Conservation (phyloP, 257 asterid species). For the Anisodus tanguticus region DNA sequence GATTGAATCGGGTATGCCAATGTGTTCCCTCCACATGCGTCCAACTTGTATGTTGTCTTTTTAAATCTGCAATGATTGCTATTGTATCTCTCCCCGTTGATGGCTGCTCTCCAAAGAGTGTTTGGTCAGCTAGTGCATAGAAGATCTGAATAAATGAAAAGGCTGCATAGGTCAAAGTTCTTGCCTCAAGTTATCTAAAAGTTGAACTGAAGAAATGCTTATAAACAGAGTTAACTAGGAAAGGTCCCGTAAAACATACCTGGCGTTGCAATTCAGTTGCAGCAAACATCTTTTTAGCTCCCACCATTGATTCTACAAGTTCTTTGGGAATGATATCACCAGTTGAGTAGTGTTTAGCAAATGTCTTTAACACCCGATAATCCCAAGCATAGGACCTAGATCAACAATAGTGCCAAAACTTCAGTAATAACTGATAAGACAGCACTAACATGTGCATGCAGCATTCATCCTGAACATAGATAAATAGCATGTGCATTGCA, state of each 20-base stretch:
- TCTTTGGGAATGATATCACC: slow-evolving; percentile 88
- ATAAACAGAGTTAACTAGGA: slow-evolving; percentile 17
- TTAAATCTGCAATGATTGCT: slow-evolving; percentile 69
- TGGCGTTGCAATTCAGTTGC: slow-evolving; percentile 95
- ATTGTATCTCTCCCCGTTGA: slow-evolving; percentile 55
- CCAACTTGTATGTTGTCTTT: slow-evolving; percentile 84
- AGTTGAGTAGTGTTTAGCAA: slow-evolving; percentile 80
- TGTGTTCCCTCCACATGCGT: slow-evolving; percentile 83
- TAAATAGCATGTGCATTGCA: background rate
- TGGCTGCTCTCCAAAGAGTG: slow-evolving; percentile 67
- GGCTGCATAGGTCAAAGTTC: slow-evolving; percentile 16
- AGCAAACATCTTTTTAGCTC: slow-evolving; percentile 85
- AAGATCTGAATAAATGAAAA: slow-evolving; percentile 60
- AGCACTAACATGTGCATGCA: background rate
- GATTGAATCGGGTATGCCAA: slow-evolving; percentile 94
- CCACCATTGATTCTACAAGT: slow-evolving; percentile 70
- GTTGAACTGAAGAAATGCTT: slow-evolving; percentile 20
- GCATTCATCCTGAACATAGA: slow-evolving; percentile 16
- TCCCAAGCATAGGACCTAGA: slow-evolving; percentile 93
- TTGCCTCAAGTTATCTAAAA: background rate
- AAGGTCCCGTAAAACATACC: slow-evolving; percentile 53
- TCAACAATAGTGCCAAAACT: background rate
- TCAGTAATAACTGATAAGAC: background rate
- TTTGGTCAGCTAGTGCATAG: slow-evolving; percentile 82
- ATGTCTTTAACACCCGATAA: slow-evolving; percentile 72